phyloP scores from a whole-genome alignment of 1,139 yeast species.

The Sugiyamaella castrensis region DNA sequence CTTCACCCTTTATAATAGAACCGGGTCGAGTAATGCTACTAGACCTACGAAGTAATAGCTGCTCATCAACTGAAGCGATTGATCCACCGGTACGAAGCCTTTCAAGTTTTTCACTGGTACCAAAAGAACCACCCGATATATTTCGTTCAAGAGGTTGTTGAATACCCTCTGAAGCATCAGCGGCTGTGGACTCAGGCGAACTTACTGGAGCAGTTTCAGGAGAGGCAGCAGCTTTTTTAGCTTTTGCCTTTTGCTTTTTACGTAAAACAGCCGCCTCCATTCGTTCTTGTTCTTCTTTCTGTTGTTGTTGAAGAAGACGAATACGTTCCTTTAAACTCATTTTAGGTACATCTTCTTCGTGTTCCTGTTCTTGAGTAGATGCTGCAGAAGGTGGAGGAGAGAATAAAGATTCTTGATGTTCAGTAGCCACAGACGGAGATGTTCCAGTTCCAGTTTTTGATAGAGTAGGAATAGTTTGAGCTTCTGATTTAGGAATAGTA shows the following conservation, averaged over 20 bases:
- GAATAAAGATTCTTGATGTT: background rate
- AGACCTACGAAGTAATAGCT: constrained; percentile 7
- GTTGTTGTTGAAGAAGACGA: constrained; percentile 76
- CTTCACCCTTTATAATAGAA: no score
- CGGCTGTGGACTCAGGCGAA: background rate
- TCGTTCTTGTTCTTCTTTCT: constrained; percentile 75
- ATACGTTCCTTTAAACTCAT: constrained; percentile 84
- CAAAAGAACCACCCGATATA: constrained; percentile 20
- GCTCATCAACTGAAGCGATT: constrained; percentile 13
- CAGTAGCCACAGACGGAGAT: no score
- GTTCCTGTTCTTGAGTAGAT: constrained; percentile 25
- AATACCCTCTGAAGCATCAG: constrained; percentile 1
- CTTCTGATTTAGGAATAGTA: constrained; percentile 15
- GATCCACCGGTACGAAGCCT: constrained; percentile 21
- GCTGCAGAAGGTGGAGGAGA: constrained; percentile 22
- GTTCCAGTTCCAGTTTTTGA: constrained; percentile 14
- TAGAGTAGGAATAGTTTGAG: constrained; percentile 19
- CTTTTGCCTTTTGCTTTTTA: constrained; percentile 49
- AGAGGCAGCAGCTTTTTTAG: constrained; percentile 14
- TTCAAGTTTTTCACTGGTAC: constrained; percentile 9
- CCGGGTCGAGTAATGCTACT: constrained; percentile 6
- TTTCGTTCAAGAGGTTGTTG: constrained; percentile 15
- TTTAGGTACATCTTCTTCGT: constrained; percentile 60
- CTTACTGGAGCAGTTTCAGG: constrained; percentile 10
- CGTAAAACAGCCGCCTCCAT: constrained; percentile 62